Percentiles rank a stretch among this genome's conserved stretches.
These are phyloP conservation scores for Entomortierella lignicola DNA, from an alignment of 192 early-diverging fungal species.

Conservation along the genomic window DNA sequence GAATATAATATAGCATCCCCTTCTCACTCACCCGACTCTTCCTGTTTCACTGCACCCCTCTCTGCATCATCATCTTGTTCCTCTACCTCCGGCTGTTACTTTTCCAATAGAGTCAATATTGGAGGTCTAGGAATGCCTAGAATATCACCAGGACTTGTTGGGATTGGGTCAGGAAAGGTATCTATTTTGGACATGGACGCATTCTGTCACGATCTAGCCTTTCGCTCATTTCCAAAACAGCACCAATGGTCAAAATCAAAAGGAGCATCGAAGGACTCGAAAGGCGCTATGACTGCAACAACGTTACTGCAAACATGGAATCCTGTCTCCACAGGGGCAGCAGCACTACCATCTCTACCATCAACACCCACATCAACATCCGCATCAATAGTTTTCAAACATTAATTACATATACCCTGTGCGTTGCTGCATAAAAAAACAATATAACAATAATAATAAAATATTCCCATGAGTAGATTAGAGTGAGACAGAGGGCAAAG, in stretches of 20 bases:
- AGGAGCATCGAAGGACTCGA: not conserved
- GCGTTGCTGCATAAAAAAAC: too few relatives aligned
- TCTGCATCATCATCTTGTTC: slow-evolving; percentile 2
- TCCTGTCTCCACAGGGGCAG: not conserved
- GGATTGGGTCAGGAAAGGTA: slow-evolving; percentile 14
- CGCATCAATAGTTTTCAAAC: too few relatives aligned
- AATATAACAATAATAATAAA: too few relatives aligned
- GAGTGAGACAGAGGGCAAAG: slow-evolving; percentile 12
- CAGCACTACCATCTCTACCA: not conserved
- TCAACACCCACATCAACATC: not conserved
- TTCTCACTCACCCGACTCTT: slow-evolving; percentile 2
- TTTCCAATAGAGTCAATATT: slow-evolving; percentile 3
- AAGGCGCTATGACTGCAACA: not conserved
- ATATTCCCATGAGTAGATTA: too few relatives aligned
- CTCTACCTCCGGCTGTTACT: slow-evolving; percentile 10
- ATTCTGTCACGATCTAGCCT: slow-evolving; percentile 38
- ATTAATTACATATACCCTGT: too few relatives aligned
- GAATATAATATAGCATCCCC: not conserved
- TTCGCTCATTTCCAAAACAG: slow-evolving; percentile 43
- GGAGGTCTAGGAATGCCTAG: slow-evolving; percentile 11
- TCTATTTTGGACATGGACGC: slow-evolving; percentile 30
- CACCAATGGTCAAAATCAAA: slow-evolving; percentile 45
- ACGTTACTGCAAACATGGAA: not conserved
- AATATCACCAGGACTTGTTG: slow-evolving; percentile 20
- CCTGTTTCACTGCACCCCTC: not conserved